Evolutionary conservation across 805 yeast species (phyloP).

Genomic region (Starmerella sirachaensis): DNA sequence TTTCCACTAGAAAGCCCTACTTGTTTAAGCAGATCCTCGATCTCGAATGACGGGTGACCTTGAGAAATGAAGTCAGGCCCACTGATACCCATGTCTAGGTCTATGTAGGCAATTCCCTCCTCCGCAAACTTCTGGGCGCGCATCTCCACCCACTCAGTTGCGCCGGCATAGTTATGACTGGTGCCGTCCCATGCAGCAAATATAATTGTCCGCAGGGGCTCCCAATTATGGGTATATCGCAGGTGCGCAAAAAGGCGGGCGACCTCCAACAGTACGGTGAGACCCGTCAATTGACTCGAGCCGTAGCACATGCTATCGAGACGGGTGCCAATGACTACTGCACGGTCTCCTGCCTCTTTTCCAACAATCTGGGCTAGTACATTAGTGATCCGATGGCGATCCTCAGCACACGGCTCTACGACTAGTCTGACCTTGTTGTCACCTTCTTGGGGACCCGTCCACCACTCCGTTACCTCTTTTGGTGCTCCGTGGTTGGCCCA

Average conservation of each 20-base stretch:
- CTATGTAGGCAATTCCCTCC: constrained; percentile 60
- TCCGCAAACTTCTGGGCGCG: constrained; percentile 41
- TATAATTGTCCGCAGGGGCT: constrained; percentile 68
- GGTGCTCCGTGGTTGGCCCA: constrained; percentile 30
- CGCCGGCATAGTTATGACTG: constrained; percentile 70
- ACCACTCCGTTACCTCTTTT: constrained; percentile 28
- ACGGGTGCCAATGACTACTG: constrained; percentile 68
- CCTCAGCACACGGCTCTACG: constrained; percentile 36
- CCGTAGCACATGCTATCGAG: constrained; percentile 71
- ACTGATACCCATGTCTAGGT: constrained; percentile 48
- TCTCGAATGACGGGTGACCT: constrained; percentile 45
- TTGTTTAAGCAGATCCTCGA: constrained; percentile 38
- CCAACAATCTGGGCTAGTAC: constrained; percentile 69
- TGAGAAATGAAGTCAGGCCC: constrained; percentile 42
- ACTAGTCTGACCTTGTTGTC: constrained; percentile 25
- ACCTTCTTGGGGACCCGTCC: constrained; percentile 34
- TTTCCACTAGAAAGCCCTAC: constrained; percentile 27
- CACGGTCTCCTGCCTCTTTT: constrained; percentile 57
- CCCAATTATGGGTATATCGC: constrained; percentile 59
- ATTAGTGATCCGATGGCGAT: constrained; percentile 60
- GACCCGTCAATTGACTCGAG: constrained; percentile 60
- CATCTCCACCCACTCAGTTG: constrained; percentile 62
- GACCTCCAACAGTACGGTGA: constrained; percentile 58
- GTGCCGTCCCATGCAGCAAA: constrained; percentile 78
- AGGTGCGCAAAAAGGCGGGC: constrained; percentile 55